A percentile compares a stretch with the other conserved stretches of the same genome.
Evolutionary conservation across 2,329 filamentous ascomycete species (phyloP).

Genomic region (Neonectria coccinea): DNA sequence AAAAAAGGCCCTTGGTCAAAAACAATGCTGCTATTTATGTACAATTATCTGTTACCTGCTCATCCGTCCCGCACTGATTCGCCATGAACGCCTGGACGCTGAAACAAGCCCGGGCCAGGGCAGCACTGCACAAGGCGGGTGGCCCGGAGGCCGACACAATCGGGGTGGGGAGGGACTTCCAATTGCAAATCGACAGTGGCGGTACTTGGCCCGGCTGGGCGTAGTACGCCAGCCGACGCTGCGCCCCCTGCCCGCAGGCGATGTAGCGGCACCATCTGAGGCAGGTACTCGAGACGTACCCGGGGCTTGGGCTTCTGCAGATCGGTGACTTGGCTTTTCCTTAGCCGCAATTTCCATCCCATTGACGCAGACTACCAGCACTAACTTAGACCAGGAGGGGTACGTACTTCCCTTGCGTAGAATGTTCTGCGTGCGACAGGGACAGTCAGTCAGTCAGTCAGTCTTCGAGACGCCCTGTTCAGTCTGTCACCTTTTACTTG

Average conservation of each 20-base stretch:
- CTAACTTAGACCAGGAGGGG: background rate
- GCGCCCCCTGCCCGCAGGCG: background rate
- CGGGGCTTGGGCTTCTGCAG: conserved; percentile 28
- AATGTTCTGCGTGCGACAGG: conserved; percentile 10
- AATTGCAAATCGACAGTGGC: conserved; percentile 5
- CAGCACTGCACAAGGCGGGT: conserved; percentile 2
- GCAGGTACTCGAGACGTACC: conserved; percentile 25
- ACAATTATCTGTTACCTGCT: conserved; percentile 6
- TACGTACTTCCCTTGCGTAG: conserved; percentile 8
- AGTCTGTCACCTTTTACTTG: background rate
- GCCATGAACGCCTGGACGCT: conserved; percentile 35
- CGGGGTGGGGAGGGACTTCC: conserved; percentile 8
- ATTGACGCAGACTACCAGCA: background rate
- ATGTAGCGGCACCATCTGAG: conserved; percentile 18
- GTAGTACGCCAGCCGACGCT: conserved; percentile 16
- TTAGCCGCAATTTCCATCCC: conserved; percentile 37
- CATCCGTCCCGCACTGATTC: conserved; percentile 30
- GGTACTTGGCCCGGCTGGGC: conserved; percentile 5
- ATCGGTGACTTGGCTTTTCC: conserved; percentile 46
- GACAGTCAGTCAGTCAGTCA: background rate
- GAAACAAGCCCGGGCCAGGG: conserved; percentile 33
- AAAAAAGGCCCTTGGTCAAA: no score
- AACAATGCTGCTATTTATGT: background rate
- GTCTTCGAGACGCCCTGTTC: no score
- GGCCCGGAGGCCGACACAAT: conserved; percentile 20